Base-by-base conservation (phyloP, 1,139 yeast species). In the Barnettozyma hawaiiensis region DNA sequence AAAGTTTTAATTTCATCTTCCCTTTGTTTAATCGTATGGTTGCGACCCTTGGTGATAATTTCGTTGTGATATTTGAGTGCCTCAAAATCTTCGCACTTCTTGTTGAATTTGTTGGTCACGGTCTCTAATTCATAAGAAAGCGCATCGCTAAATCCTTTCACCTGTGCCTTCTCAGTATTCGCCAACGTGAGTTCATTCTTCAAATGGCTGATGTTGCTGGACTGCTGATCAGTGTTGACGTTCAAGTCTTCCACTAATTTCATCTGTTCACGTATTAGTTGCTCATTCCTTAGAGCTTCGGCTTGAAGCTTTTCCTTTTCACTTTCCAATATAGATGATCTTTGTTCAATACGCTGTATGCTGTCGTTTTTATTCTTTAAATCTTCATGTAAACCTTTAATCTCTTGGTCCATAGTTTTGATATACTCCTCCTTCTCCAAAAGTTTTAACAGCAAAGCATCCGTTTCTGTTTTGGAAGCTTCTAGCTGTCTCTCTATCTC, bases 1-100 rank as follows among this genome's bases (percentile, higher is more conserved):
- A 38, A 28, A 3, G 16, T 3, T 16, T 15, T 26, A 12, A 46
- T 24, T 15, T 41, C 50, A 7, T 39, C 47, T 7, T 41, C 44
- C 27, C 42, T 44, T 16, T 35, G 37, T 10, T 20, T 41, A 5
- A 41, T 28, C 5, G 41, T 23, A 18, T 28, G 20, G n/a, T 34
- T 35, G 11, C 41, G 39, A 23, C 28, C 29, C n/a, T 31, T 37
- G 10, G 15, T 19, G 7, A 37, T 18, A 6, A 33, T 7, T 10
- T 41, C 44, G 21, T 27, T 15, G 7, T 42, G 45, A 10, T 34
- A 15, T 18, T 27, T 38, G 8, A 26, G 27, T 4, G 35, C 23
- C 12, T 37, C 41, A 19, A 29, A 19, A 9, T 42, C 45, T 14
- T 38, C 41, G 21, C 29, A 29, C n/a, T 26, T 35, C 7, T 24